A percentile compares a stretch with the other conserved stretches of the same genome.
These are phyloP conservation scores for Ceratocystis ficicola DNA, from an alignment of 2,329 filamentous ascomycete genomes.

Conservation along the genomic window DNA sequence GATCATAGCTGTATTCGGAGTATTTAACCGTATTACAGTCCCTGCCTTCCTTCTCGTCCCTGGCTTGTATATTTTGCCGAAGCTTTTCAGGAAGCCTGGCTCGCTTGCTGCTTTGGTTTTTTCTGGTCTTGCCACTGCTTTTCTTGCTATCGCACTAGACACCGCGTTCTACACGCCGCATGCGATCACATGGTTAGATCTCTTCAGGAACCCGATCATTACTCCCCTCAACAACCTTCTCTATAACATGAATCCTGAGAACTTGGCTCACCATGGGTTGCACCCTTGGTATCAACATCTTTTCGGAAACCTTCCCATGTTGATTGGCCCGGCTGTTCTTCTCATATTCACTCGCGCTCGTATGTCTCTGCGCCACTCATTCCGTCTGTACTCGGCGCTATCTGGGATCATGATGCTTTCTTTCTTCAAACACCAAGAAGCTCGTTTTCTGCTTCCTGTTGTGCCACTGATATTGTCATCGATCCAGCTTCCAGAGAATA, in stretches of 20 bases:
- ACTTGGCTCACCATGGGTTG: slow-evolving; percentile 62
- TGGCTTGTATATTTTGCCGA: slow-evolving; percentile 67
- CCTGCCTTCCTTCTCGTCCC: slow-evolving; percentile 84
- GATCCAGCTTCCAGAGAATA: slow-evolving; percentile 49
- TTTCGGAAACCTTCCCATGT: slow-evolving; percentile 56
- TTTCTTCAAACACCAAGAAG: slow-evolving; percentile 66
- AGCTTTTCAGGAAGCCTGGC: slow-evolving; percentile 64
- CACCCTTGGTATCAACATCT: slow-evolving; percentile 71
- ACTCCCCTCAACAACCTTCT: slow-evolving; percentile 66
- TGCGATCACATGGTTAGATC: slow-evolving; percentile 50
- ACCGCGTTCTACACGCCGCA: slow-evolving; percentile 66
- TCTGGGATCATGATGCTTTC: slow-evolving; percentile 60
- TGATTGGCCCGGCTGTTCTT: slow-evolving; percentile 57
- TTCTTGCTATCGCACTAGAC: slow-evolving; percentile 67
- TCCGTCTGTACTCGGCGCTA: slow-evolving; percentile 59
- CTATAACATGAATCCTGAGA: slow-evolving; percentile 59
- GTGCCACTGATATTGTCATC: slow-evolving; percentile 68
- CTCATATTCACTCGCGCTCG: slow-evolving; percentile 48
- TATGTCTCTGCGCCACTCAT: slow-evolving; percentile 45
- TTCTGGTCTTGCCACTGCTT: slow-evolving; percentile 54
- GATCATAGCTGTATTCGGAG: slow-evolving; percentile 67
- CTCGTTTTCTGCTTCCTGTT: slow-evolving; percentile 63
- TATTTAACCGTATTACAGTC: slow-evolving; percentile 96
- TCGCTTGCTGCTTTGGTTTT: slow-evolving; percentile 51
- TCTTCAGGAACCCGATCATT: slow-evolving; percentile 54